Evolutionary conservation across 805 yeast species (phyloP).

Genomic region (Vanderwaltozyma tropicalis): DNA sequence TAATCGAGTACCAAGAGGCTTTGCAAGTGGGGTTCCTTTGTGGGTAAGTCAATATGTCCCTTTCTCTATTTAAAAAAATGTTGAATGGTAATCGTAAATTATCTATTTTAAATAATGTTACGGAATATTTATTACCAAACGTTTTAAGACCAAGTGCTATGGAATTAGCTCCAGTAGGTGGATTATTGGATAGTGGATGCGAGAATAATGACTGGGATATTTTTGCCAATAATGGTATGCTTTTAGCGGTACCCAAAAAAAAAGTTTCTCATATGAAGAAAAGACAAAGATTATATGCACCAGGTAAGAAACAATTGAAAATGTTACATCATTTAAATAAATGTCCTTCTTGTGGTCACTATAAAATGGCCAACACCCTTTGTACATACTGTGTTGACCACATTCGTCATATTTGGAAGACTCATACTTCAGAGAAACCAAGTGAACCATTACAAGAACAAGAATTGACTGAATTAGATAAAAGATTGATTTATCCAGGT

Average conservation of each 20-base stretch:
- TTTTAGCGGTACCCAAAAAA: constrained; percentile 89
- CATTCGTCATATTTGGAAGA: constrained; percentile 65
- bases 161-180: background rate
- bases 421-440: constrained; percentile 20
- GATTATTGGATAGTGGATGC: background rate
- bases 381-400: constrained; percentile 90
- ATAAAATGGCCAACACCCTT: constrained; percentile 78
- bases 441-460: constrained; percentile 25
- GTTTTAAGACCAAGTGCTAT: background rate
- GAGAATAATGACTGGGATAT: constrained; percentile 3
- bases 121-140: too few species aligned
- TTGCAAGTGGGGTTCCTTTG: too few species aligned
- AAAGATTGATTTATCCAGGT: constrained; percentile 63
- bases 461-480: constrained; percentile 45
- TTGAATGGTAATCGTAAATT: background rate
- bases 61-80: too few species aligned
- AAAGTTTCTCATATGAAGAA: constrained; percentile 80
- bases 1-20: too few species aligned
- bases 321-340: constrained; percentile 67
- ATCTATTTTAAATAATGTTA: background rate
- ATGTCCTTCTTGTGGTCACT: constrained; percentile 93
- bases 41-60: too few species aligned
- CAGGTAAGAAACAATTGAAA: constrained; percentile 72
- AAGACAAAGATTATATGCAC: constrained; percentile 72
- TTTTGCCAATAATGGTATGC: constrained; percentile 37